Evolutionary conservation across 495 filamentous ascomycete genomes (phyloP).

Genomic region (Hyaloscypha variabilis): DNA sequence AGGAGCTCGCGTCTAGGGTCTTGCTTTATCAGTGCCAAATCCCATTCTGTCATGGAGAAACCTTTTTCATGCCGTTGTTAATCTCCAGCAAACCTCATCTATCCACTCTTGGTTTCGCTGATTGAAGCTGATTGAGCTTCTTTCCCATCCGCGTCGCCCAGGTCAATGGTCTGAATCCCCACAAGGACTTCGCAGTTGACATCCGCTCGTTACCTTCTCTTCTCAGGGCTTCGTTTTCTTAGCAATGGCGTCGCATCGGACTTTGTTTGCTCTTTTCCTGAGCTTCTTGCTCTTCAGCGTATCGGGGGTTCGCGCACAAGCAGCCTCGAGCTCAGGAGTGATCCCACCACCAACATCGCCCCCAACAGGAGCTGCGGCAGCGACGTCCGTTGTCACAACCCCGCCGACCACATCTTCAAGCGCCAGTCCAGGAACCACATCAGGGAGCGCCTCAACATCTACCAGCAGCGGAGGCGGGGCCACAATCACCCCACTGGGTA

Average conservation of each 20-base stretch:
- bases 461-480: slow-evolving; percentile 20
- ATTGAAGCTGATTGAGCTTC: neutral
- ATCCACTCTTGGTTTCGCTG: neutral
- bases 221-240: neutral
- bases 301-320: neutral
- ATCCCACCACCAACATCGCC: slow-evolving; percentile 18
- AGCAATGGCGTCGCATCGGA: neutral
- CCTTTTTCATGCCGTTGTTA: neutral
- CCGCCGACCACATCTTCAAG: neutral
- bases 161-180: neutral
- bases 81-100: neutral
- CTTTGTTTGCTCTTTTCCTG: neutral
- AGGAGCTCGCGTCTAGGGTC: neutral
- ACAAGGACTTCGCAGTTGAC: neutral
- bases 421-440: slow-evolving; percentile 1
- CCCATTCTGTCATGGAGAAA: neutral
- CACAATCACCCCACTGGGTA: slow-evolving; percentile 17
- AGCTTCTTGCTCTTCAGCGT: neutral
- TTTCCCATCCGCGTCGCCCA: neutral
- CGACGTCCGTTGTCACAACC: slow-evolving; percentile 16
- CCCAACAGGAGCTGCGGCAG: slow-evolving; percentile 20
- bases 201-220: neutral
- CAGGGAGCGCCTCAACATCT: neutral
- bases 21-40: neutral
- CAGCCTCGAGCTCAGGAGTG: no score